Evolutionary conservation across 1,284 basidiomycete genomes (phyloP).

Genomic region (Cerrena zonata): DNA sequence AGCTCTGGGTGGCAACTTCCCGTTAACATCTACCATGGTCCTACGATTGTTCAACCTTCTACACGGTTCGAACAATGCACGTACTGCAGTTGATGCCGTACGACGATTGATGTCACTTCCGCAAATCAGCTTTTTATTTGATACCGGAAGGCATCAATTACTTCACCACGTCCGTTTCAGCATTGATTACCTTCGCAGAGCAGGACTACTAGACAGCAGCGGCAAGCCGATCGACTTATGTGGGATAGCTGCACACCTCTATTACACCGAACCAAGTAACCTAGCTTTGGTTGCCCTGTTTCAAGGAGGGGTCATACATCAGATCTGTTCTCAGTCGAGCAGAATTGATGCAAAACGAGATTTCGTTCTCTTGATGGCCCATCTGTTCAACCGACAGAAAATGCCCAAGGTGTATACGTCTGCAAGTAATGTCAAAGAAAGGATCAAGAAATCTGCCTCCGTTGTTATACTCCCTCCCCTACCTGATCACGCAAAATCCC

Average conservation of each 20-base stretch:
- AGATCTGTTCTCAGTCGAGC: slow-evolving; percentile 41
- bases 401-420: slow-evolving; percentile 41
- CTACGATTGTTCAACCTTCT: slow-evolving; percentile 62
- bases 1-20: slow-evolving; percentile 57
- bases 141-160: slow-evolving; percentile 48
- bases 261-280: slow-evolving; percentile 65
- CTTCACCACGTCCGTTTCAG: slow-evolving; percentile 65
- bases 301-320: slow-evolving; percentile 52
- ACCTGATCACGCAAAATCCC: slow-evolving; percentile 31
- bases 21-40: slow-evolving; percentile 57
- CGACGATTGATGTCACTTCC: slow-evolving; percentile 50
- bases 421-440: slow-evolving; percentile 29
- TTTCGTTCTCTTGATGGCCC: slow-evolving; percentile 48
- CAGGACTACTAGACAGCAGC: slow-evolving; percentile 42
- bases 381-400: slow-evolving; percentile 55
- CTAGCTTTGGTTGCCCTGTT: slow-evolving; percentile 57
- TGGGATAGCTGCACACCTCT: slow-evolving; percentile 51
- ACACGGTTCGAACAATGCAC: slow-evolving; percentile 49
- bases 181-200: slow-evolving; percentile 61
- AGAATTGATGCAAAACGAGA: slow-evolving; percentile 39
- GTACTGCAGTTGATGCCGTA: slow-evolving; percentile 44
- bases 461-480: slow-evolving; percentile 51
- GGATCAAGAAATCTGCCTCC: slow-evolving; percentile 47
- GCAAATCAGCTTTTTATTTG: slow-evolving; percentile 50
- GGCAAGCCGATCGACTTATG: slow-evolving; percentile 59